These are phyloP conservation scores for Trichoderma gamsii DNA, from an alignment of 495 filamentous ascomycete species.

Conservation along the genomic window DNA sequence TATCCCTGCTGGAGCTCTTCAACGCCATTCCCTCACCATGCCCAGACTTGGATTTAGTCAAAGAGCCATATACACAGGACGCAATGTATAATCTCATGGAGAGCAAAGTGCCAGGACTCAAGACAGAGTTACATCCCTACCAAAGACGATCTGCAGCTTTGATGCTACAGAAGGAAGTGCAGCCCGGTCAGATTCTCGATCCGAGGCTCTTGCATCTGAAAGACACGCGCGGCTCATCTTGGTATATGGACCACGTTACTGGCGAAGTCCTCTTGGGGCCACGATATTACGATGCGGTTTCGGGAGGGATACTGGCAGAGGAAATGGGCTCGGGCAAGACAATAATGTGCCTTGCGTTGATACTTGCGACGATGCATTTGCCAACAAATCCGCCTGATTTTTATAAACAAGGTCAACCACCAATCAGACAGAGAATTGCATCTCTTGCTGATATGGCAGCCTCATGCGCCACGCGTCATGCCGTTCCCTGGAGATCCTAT, in stretches of 20 bases:
- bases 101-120: constrained; percentile 53
- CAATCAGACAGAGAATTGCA: constrained; percentile 22
- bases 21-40: constrained; percentile 73
- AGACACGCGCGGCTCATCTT: constrained; percentile 56
- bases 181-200: constrained; percentile 60
- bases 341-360: constrained; percentile 74
- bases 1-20: constrained; percentile 77
- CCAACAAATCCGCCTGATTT: constrained; percentile 55
- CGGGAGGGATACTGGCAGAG: constrained; percentile 72
- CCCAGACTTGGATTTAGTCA: constrained; percentile 47
- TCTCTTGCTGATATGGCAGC: constrained; percentile 61
- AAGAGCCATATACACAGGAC: constrained; percentile 48
- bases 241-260: constrained; percentile 66
- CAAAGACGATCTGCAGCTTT: constrained; percentile 75
- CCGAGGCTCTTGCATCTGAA: constrained; percentile 56
- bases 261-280: constrained; percentile 56
- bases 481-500: constrained; percentile 61
- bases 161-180: constrained; percentile 78
- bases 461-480: constrained; percentile 55
- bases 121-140: constrained; percentile 64
- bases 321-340: constrained; percentile 79
- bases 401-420: constrained; percentile 14
- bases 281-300: constrained; percentile 63
- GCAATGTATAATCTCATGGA: constrained; percentile 60
- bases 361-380: constrained; percentile 72